Conservation (phyloP, 148 eudicot species). For the Bassia scoparia region DNA sequence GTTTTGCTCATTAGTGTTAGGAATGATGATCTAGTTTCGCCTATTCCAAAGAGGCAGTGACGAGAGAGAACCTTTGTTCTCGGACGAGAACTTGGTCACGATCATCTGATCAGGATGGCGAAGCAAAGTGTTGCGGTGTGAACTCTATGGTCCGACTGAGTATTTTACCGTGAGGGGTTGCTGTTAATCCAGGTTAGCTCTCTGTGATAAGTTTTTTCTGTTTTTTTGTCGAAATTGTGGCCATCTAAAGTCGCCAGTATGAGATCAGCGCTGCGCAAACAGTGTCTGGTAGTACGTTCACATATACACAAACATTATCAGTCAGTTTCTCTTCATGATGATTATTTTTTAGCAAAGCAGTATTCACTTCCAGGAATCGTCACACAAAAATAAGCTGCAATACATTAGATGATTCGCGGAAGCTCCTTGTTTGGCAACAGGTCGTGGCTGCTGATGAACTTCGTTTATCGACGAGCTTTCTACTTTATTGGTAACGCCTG, state of each 20-base stretch:
- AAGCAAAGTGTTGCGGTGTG: conserved; percentile 68
- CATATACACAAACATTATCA: background rate
- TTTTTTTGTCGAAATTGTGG: conserved; percentile 38
- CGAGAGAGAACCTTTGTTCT: conserved; percentile 53
- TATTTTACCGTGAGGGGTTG: conserved; percentile 65
- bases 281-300: conserved; percentile 85
- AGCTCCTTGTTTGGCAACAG: conserved; percentile 47
- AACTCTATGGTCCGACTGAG: conserved; percentile 52
- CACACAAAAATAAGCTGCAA: background rate
- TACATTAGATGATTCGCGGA: conserved; percentile 51
- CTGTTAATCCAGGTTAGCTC: conserved; percentile 82
- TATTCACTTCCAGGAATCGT: too few species aligned
- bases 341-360: too few species aligned
- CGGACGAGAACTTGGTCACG: conserved; percentile 59
- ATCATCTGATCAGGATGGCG: conserved; percentile 78
- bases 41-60: conserved; percentile 63
- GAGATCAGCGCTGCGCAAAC: conserved; percentile 74
- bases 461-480: conserved; percentile 66
- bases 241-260: conserved; percentile 67
- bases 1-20: conserved; percentile 39
- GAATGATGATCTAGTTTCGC: conserved; percentile 53
- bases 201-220: conserved; percentile 46
- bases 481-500: conserved; percentile 44
- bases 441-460: conserved; percentile 64
- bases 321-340: background rate